Conservation (phyloP, 1,284 basidiomycete species). For the Moniliella sp. region DNA sequence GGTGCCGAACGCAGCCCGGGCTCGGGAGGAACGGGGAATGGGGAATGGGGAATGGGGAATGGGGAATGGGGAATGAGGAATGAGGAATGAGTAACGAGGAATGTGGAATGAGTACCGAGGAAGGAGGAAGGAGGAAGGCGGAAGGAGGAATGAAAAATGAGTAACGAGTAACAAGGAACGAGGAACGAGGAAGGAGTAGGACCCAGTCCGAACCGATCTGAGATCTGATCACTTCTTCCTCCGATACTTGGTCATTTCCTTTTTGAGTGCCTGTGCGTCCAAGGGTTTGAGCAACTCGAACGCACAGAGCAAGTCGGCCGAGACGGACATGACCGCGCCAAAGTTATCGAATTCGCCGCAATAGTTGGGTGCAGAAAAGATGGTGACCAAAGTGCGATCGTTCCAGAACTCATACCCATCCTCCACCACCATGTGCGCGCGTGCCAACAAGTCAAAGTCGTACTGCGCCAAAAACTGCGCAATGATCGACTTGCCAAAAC, state of each 20-base stretch:
- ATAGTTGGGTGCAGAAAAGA: slow-evolving; percentile 82
- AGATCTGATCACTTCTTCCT: too few relatives aligned
- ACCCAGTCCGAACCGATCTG: too few relatives aligned
- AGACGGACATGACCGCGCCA: slow-evolving; percentile 57
- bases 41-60: too few relatives aligned
- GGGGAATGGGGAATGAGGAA: too few relatives aligned
- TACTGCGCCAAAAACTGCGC: slow-evolving; percentile 64
- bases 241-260: slow-evolving; percentile 96
- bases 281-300: slow-evolving; percentile 91
- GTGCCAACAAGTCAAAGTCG: slow-evolving; percentile 97
- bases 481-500: slow-evolving; percentile 91
- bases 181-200: too few relatives aligned
- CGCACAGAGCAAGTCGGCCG: slow-evolving; percentile 84
- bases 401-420: slow-evolving; percentile 98
- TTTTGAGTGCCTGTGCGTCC: slow-evolving; percentile 78
- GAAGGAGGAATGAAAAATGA: too few relatives aligned
- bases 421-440: slow-evolving; percentile 98
- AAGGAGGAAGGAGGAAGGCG: too few relatives aligned
- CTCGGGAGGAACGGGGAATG: too few relatives aligned
- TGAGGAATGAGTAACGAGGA: too few relatives aligned
- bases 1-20: too few relatives aligned
- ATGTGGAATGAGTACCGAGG: too few relatives aligned
- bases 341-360: slow-evolving; percentile 98
- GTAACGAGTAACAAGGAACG: too few relatives aligned
- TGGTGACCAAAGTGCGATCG: slow-evolving; percentile 86